These are phyloP conservation scores for Brassica nigra DNA, from an alignment of 345 rosid species.

Conservation along the genomic window DNA sequence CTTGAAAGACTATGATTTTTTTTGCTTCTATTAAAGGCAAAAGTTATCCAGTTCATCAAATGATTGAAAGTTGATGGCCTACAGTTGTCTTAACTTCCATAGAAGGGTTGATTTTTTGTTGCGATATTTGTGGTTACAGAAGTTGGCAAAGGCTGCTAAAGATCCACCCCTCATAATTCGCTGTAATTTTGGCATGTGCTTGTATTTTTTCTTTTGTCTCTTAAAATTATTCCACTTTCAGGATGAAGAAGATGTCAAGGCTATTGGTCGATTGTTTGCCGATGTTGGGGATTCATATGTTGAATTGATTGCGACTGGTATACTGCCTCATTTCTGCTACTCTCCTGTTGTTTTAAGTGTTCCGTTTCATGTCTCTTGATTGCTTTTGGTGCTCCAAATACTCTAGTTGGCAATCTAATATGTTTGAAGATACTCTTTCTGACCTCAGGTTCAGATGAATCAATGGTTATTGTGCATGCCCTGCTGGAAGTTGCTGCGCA, in stretches of 20 bases:
- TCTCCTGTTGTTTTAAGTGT: slow-evolving; percentile 15
- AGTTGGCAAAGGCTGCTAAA: slow-evolving; percentile 24
- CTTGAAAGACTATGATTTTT: slow-evolving; percentile 17
- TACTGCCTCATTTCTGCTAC: slow-evolving; percentile 14
- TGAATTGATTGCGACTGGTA: slow-evolving; percentile 94
- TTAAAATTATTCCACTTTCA: slow-evolving; percentile 43
- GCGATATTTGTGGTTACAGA: slow-evolving; percentile 1
- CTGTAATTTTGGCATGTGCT: slow-evolving; percentile 22
- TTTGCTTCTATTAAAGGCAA: slow-evolving; percentile 3
- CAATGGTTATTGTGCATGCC: slow-evolving; percentile 86
- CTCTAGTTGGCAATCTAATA: slow-evolving; percentile 22
- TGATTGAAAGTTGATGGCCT: slow-evolving; percentile 1
- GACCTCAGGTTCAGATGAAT: slow-evolving; percentile 75
- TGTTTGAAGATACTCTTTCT: slow-evolving; percentile 20
- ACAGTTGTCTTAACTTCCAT: neutral
- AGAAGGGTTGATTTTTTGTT: slow-evolving; percentile 17
- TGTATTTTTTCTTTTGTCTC: slow-evolving; percentile 17
- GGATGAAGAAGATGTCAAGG: slow-evolving; percentile 99
- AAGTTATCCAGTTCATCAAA: neutral
- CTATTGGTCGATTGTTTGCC: slow-evolving; percentile 94
- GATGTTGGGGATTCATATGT: slow-evolving; percentile 98
- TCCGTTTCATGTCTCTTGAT: slow-evolving; percentile 31
- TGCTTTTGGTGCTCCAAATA: slow-evolving; percentile 20
- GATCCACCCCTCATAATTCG: slow-evolving; percentile 5
- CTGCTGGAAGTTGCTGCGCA: slow-evolving; percentile 89